Conservation (phyloP, 306 rosid genomes). For the Begonia fuchsioides region DNA sequence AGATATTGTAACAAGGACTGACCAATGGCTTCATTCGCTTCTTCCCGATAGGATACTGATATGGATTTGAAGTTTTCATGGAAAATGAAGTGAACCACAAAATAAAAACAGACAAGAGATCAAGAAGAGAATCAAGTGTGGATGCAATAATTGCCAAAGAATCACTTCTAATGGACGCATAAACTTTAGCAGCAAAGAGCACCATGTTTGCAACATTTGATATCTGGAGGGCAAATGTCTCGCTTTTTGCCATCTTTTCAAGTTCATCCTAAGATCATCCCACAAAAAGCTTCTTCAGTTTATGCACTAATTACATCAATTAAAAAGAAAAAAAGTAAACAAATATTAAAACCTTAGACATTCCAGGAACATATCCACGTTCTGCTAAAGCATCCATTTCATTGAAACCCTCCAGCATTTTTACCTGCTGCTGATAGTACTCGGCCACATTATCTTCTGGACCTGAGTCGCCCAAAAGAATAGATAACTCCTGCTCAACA, state of each 20-base stretch:
- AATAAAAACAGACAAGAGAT: constrained; percentile 80
- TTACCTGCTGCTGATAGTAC: constrained; percentile 67
- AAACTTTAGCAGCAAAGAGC: constrained; percentile 62
- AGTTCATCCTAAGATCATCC: constrained; percentile 27
- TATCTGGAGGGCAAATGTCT: constrained; percentile 47
- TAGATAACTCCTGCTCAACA: too few species aligned
- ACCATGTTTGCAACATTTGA: constrained; percentile 67
- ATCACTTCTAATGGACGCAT: constrained; percentile 61
- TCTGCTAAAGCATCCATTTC: constrained; percentile 62
- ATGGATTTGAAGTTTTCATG: constrained; percentile 65
- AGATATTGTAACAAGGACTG: constrained; percentile 2
- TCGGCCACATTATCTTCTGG: constrained; percentile 9
- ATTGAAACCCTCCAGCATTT: constrained; percentile 54
- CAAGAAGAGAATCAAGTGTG: constrained; percentile 82
- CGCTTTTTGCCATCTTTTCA: constrained; percentile 37
- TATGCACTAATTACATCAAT: background rate
- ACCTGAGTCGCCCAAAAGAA: too few species aligned
- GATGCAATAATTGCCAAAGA: constrained; percentile 96
- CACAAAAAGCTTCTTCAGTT: background rate
- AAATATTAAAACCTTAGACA: background rate
- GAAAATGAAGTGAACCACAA: constrained; percentile 78
- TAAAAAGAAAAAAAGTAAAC: background rate
- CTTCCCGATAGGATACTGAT: constrained; percentile 75
- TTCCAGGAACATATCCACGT: constrained; percentile 38
- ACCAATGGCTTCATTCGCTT: constrained; percentile 91